Conservation (phyloP, 2,329 filamentous ascomycete species). For the Microsporum ferrugineum region DNA sequence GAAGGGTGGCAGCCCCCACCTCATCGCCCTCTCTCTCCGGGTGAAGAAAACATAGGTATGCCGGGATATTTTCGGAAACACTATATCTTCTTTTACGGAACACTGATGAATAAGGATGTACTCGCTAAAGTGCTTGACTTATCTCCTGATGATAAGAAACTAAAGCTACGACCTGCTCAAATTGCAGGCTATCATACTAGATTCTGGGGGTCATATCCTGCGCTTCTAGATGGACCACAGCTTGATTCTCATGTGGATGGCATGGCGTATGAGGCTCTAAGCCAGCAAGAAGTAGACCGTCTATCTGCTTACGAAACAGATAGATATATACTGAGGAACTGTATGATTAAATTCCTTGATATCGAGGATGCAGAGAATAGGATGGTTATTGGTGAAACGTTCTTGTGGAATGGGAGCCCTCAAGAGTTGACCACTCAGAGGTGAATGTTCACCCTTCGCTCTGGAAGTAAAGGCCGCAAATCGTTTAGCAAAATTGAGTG, state of each 20-base stretch:
- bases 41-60: neutral
- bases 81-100: conserved; percentile 28
- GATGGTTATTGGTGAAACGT: neutral
- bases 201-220: conserved; percentile 23
- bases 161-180: conserved; percentile 16
- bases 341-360: conserved; percentile 4
- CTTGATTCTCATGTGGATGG: conserved; percentile 15
- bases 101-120: conserved; percentile 22
- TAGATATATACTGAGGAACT: neutral
- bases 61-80: conserved; percentile 10
- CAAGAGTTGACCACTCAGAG: conserved; percentile 1
- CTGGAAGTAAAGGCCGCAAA: neutral
- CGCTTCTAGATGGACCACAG: conserved; percentile 15
- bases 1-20: conserved; percentile 1
- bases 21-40: neutral
- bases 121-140: conserved; percentile 18
- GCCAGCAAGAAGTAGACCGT: neutral
- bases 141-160: conserved; percentile 6
- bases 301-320: conserved; percentile 7
- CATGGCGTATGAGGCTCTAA: conserved; percentile 17
- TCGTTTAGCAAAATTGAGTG: neutral
- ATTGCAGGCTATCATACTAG: conserved; percentile 20
- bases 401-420: conserved; percentile 3
- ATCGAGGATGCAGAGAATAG: neutral
- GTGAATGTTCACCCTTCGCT: neutral